Evolutionary conservation across 306 rosid genomes (phyloP).

Genomic region (Datisca glomerata): DNA sequence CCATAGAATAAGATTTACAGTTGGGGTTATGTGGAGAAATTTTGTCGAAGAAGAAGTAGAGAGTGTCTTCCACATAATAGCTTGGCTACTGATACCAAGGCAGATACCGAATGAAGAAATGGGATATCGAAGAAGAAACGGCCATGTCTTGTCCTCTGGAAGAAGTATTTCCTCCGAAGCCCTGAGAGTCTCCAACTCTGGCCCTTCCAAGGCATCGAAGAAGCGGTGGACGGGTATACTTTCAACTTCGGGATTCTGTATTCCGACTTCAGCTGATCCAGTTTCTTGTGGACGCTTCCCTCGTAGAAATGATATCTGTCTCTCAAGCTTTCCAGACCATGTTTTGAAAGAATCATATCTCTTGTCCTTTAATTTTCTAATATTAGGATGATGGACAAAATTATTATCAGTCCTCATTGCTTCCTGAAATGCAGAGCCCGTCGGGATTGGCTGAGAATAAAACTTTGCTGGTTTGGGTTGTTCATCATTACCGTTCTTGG

Average conservation of each 20-base stretch:
- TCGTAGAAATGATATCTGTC: constrained; percentile 49
- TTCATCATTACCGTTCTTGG: background rate
- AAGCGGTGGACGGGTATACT: constrained; percentile 53
- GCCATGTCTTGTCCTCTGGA: constrained; percentile 67
- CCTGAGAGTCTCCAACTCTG: constrained; percentile 56
- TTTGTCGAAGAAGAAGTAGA: constrained; percentile 49
- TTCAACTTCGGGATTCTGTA: constrained; percentile 19
- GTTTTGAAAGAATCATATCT: constrained; percentile 78
- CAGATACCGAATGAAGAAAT: constrained; percentile 72
- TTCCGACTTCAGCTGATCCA: constrained; percentile 13
- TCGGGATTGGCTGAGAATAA: constrained; percentile 69
- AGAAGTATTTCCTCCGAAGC: constrained; percentile 80
- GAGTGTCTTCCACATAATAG: constrained; percentile 73
- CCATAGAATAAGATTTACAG: constrained; percentile 52
- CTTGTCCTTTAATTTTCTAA: constrained; percentile 30
- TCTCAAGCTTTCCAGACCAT: constrained; percentile 63
- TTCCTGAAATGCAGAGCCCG: constrained; percentile 9
- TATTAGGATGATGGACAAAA: constrained; percentile 18
- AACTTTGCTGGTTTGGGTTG: constrained; percentile 25
- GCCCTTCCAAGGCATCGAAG: constrained; percentile 32
- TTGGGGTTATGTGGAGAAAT: constrained; percentile 55
- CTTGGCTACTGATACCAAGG: constrained; percentile 88
- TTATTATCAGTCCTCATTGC: constrained; percentile 3
- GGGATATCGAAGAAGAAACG: constrained; percentile 74
- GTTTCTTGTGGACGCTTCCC: constrained; percentile 29